phyloP scores from a whole-genome alignment of 306 rosid genomes.

The Sphenostylis stenocarpa region DNA sequence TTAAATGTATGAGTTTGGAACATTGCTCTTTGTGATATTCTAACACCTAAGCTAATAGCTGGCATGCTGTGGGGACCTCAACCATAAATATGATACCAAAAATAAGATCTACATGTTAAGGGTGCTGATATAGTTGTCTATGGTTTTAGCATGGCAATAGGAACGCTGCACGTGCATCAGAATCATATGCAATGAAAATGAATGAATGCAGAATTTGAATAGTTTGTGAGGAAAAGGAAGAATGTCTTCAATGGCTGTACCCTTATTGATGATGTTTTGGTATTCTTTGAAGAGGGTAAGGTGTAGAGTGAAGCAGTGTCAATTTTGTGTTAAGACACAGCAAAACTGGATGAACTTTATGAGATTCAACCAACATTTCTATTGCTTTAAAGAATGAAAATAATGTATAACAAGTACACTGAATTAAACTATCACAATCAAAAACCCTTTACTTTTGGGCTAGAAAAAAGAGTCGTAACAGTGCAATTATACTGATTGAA shows the following conservation, averaged over 20 bases:
- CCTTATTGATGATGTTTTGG: conserved; percentile 27
- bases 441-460: no score
- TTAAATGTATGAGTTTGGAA: neutral
- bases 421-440: conserved; percentile 22
- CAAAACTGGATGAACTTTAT: conserved; percentile 34
- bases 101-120: conserved; percentile 27
- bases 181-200: conserved; percentile 22
- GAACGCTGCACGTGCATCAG: conserved; percentile 30
- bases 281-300: conserved; percentile 2
- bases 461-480: neutral
- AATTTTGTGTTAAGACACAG: conserved; percentile 26
- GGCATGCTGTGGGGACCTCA: conserved; percentile 37
- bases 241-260: conserved; percentile 29
- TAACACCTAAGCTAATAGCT: neutral
- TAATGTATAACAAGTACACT: conserved; percentile 32
- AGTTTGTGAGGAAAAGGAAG: conserved; percentile 31
- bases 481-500: no score
- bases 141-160: conserved; percentile 29
- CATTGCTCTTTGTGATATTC: neutral
- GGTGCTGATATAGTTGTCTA: conserved; percentile 12
- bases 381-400: conserved; percentile 52
- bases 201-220: conserved; percentile 25
- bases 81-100: conserved; percentile 31
- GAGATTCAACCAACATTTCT: conserved; percentile 51
- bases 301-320: conserved; percentile 8